Base-by-base conservation (phyloP, 305 asterid genomes). In the Fraxinus latifolia region DNA sequence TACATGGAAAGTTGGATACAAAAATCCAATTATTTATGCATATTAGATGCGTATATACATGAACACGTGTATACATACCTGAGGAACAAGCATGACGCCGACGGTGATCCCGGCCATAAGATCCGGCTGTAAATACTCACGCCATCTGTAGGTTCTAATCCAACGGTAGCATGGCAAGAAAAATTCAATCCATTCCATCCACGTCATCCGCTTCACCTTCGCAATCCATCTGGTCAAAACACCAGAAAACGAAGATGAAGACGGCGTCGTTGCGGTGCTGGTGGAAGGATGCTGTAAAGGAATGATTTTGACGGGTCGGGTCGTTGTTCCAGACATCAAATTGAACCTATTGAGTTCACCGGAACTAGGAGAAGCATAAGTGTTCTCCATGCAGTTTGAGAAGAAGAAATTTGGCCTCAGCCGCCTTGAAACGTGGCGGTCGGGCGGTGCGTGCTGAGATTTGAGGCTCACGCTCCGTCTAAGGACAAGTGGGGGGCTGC, bases 81-180 rank as follows among this genome's bases (percentile, higher is more conserved):
- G 99, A 79, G 99, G 99, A 39, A 96, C 99, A 50, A 94, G 98
- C 99, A 96, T 96, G 89, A 96, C 90, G 81, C 99, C 99, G 73
- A 96, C 99, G 33, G 99, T 96, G 84, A 89, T 62, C 70, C 99
- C 99, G 50, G 99, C 95, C 90, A 96, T 88, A 83, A 96, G 89
- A 90, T 96, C 99, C 15, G 95, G 87, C 82, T 96, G 99, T 68
- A 96, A 87, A 77, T 94, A 86, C 77, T 94, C 97, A 37, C 95
- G 90, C 97, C 96, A 93, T 34, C 89, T 90, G 77, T 96, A 96
- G 82, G 93, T 90, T 36, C 98, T 78, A 84, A 96, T 93, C 99
- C 99, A 96, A 62, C 98, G 95, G 87, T 79, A 90, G 85, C 99
- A 96, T 37, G 99, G 99, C n/a, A 96, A 84, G 85, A 91, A 88